Conservation (phyloP, 768 basidiomycete genomes). For the Suillus luteus region DNA sequence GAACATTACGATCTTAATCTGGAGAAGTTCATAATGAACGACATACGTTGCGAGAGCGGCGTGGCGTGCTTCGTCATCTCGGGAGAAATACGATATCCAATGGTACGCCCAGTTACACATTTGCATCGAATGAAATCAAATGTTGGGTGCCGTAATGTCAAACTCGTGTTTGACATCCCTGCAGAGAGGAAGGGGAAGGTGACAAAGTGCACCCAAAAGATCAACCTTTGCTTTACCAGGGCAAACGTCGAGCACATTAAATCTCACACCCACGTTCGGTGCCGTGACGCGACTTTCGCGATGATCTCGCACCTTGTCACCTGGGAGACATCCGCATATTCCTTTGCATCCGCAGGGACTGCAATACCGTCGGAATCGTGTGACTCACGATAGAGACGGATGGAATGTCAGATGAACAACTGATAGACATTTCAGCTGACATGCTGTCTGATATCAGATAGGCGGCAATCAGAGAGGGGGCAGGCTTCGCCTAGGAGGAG, state of each 20-base stretch:
- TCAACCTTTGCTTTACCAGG: neutral
- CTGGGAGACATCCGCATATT: neutral
- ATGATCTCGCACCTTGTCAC: neutral
- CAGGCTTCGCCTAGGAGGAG: neutral
- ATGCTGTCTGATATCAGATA: neutral
- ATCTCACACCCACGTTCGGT: slow-evolving; percentile 8
- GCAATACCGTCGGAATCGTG: neutral
- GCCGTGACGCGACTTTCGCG: neutral
- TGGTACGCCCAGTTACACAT: neutral
- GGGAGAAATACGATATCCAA: neutral
- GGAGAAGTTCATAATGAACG: slow-evolving; percentile 5
- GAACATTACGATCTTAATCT: slow-evolving; percentile 3
- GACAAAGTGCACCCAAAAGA: neutral
- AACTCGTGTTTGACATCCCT: neutral
- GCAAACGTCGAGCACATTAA: neutral
- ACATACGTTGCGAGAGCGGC: neutral
- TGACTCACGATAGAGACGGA: neutral
- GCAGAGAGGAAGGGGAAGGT: neutral
- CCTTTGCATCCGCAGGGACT: neutral
- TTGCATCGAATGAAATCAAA: neutral
- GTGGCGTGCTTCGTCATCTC: slow-evolving; percentile 5
- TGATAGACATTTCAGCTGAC: neutral
- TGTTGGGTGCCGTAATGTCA: neutral
- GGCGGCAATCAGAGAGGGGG: neutral
- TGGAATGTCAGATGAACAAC: neutral